Percentiles rank a stretch among this genome's conserved stretches.
Conservation (phyloP, 768 basidiomycete species). For the Termitomyces sp. region DNA sequence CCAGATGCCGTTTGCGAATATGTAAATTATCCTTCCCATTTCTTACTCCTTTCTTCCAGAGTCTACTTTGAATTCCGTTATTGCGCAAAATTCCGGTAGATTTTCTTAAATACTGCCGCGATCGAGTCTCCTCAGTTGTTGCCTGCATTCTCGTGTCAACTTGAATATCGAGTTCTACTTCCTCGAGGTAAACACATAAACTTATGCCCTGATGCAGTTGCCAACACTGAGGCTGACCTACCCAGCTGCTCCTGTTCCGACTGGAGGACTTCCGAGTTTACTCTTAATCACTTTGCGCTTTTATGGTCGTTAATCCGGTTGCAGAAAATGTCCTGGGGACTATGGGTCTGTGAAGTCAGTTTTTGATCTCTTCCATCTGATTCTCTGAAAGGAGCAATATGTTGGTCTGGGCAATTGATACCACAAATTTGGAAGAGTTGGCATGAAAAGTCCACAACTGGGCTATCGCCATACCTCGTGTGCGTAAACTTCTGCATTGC, state of each 20-base stretch:
- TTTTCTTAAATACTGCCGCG: neutral
- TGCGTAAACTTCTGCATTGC: conserved; percentile 23
- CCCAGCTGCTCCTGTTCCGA: neutral
- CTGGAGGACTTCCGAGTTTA: neutral
- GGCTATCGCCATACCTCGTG: conserved; percentile 67
- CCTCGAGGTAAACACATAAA: neutral
- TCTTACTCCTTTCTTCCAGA: neutral
- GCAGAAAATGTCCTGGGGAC: conserved; percentile 70
- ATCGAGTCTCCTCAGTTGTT: neutral
- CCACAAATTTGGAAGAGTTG: conserved; percentile 76
- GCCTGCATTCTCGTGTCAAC: neutral
- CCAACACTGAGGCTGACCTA: neutral
- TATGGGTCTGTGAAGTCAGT: conserved; percentile 37
- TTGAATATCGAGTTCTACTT: neutral
- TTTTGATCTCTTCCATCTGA: neutral
- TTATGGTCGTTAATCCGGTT: conserved; percentile 41
- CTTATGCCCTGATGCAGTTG: neutral
- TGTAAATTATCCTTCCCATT: neutral
- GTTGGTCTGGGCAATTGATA: conserved; percentile 62
- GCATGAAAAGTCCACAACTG: conserved; percentile 59
- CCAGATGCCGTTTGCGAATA: neutral
- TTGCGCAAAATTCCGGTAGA: neutral
- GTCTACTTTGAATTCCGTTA: neutral
- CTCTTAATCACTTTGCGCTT: neutral
- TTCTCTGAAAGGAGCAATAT: conserved; percentile 44